These are phyloP conservation scores for Clavaria fumosa DNA, from an alignment of 768 basidiomycete species.

Conservation along the genomic window DNA sequence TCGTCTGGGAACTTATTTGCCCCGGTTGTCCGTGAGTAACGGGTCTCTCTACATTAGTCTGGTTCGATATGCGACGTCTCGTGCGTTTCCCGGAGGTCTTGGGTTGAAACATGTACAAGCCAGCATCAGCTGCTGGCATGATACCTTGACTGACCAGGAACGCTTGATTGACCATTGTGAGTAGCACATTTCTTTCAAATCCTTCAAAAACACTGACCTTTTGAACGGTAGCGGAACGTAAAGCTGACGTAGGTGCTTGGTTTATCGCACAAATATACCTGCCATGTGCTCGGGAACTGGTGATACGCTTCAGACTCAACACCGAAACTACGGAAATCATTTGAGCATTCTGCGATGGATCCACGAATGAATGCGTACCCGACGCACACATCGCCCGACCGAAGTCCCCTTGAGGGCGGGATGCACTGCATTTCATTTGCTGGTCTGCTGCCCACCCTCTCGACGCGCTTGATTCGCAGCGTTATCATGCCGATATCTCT, in stretches of 20 bases:
- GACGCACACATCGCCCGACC: conserved; percentile 28
- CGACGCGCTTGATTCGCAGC: conserved; percentile 33
- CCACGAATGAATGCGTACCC: conserved; percentile 27
- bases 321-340: conserved; percentile 29
- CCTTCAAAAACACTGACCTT: conserved; percentile 22
- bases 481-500: conserved; percentile 38
- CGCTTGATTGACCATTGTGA: conserved; percentile 18
- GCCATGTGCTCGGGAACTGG: conserved; percentile 39
- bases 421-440: conserved; percentile 28
- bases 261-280: conserved; percentile 29
- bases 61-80: not conserved
- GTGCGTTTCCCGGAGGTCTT: not conserved
- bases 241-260: conserved; percentile 47
- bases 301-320: conserved; percentile 22
- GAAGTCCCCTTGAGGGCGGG: conserved; percentile 23
- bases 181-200: not conserved
- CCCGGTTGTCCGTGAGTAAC: not conserved
- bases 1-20: not conserved
- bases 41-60: not conserved
- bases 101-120: conserved; percentile 2
- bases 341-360: too few relatives aligned
- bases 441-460: conserved; percentile 20
- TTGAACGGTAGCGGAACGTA: conserved; percentile 46
- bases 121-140: conserved; percentile 18
- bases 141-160: conserved; percentile 40